These are phyloP conservation scores for Coemansia sp. DNA, from an alignment of 192 early-diverging fungal genomes.

Conservation along the genomic window DNA sequence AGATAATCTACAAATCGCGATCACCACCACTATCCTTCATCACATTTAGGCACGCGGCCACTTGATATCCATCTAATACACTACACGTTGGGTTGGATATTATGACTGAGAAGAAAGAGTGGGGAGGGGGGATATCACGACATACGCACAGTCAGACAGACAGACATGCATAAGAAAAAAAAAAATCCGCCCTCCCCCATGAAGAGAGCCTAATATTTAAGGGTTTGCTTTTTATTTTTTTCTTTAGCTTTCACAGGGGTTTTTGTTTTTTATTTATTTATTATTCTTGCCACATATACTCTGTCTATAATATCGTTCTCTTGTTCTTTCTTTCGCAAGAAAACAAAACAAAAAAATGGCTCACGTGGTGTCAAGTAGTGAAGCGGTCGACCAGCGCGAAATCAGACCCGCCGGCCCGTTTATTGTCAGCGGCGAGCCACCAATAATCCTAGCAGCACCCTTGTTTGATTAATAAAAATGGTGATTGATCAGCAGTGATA, in stretches of 20 bases:
- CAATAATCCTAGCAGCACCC: background rate
- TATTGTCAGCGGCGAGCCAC: constrained; percentile 11
- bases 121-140: constrained; percentile 1
- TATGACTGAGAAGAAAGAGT: constrained; percentile 3
- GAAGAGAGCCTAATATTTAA: background rate
- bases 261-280: background rate
- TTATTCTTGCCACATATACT: background rate
- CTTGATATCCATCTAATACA: background rate
- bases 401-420: constrained; percentile 17
- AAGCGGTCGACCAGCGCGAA: constrained; percentile 2
- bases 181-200: background rate
- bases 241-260: background rate
- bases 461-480: background rate
- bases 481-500: constrained; percentile 1
- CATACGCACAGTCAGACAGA: constrained; percentile 9
- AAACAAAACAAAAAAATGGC: background rate
- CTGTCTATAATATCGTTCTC: background rate
- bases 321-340: background rate
- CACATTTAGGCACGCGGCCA: background rate
- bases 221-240: background rate
- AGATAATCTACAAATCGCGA: background rate
- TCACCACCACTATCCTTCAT: background rate
- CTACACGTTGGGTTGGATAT: constrained; percentile 12
- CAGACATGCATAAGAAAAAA: background rate
- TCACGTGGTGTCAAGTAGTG: background rate